Conservation (phyloP, 164 flowering plant species). For the Chimonanthus salicifolius region DNA sequence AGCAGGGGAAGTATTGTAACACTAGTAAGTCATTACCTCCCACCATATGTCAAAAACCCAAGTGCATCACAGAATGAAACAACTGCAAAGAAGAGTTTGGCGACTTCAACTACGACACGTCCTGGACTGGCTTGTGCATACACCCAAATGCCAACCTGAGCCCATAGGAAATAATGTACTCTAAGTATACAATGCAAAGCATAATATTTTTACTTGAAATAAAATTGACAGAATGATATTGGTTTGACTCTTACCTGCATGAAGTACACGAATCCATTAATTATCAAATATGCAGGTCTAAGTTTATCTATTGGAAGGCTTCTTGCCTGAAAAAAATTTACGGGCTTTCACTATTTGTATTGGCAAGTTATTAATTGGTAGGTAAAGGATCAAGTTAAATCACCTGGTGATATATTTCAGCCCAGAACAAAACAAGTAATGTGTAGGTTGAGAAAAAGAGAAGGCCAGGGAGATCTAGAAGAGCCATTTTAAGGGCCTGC, state of each 20-base stretch:
- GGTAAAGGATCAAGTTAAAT: background rate
- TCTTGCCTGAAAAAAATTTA: conserved; percentile 54
- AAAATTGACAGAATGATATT: background rate
- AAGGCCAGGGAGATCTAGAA: conserved; percentile 75
- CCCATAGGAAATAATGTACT: background rate
- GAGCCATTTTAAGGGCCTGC: conserved; percentile 43
- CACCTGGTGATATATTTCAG: conserved; percentile 94
- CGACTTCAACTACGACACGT: conserved; percentile 34
- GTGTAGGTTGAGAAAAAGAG: conserved; percentile 85
- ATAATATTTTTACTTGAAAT: background rate
- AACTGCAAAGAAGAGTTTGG: conserved; percentile 64
- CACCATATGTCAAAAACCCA: conserved; percentile 80
- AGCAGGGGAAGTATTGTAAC: background rate
- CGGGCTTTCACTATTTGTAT: background rate
- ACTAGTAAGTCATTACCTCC: conserved; percentile 46
- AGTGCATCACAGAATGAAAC: conserved; percentile 68
- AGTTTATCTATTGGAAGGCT: conserved; percentile 61
- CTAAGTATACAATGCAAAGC: background rate
- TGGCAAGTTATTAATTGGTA: background rate
- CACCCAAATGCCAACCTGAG: conserved; percentile 67
- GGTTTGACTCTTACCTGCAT: conserved; percentile 39
- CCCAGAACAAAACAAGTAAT: conserved; percentile 83
- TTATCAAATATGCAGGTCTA: conserved; percentile 51
- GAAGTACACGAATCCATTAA: conserved; percentile 58
- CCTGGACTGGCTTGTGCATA: conserved; percentile 26